Conservation (phyloP, 768 basidiomycete species). For the Pleurotus ostreatus region DNA sequence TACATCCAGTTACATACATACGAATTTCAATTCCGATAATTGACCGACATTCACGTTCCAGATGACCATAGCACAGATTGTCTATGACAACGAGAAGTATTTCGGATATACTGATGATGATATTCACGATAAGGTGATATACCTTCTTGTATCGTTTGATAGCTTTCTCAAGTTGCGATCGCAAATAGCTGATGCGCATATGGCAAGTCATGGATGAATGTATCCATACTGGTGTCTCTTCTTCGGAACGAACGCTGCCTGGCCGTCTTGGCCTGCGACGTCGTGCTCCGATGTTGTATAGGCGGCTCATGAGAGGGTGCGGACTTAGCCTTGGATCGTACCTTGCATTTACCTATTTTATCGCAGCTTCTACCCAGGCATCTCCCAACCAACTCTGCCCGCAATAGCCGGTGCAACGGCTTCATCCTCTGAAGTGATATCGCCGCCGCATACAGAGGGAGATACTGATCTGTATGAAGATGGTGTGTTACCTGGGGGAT, state of each 20-base stretch:
- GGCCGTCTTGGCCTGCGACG: constrained; percentile 79
- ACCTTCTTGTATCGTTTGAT: background rate
- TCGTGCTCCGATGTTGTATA: constrained; percentile 86
- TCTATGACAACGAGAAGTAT: constrained; percentile 85
- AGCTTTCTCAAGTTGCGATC: background rate
- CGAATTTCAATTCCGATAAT: too few relatives aligned
- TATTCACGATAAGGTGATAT: constrained; percentile 62
- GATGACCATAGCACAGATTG: constrained; percentile 93
- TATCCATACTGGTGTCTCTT: constrained; percentile 81
- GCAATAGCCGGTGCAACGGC: constrained; percentile 19
- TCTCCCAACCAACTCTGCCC: constrained; percentile 28
- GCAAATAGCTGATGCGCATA: constrained; percentile 60
- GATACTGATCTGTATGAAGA: constrained; percentile 13
- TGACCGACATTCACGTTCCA: constrained; percentile 23
- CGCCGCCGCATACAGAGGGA: constrained; percentile 15
- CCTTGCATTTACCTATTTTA: background rate
- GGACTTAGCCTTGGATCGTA: constrained; percentile 11
- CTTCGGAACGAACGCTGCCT: constrained; percentile 75
- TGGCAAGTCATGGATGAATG: constrained; percentile 94
- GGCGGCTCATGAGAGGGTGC: constrained; percentile 86
- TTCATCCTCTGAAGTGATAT: constrained; percentile 14
- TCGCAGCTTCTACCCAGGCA: constrained; percentile 47
- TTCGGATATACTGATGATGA: constrained; percentile 76
- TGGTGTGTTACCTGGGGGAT: constrained; percentile 1
- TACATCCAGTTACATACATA: background rate